phyloP scores from a whole-genome alignment of 371 early-diverging fungal species.

The Globomyces sp. region DNA sequence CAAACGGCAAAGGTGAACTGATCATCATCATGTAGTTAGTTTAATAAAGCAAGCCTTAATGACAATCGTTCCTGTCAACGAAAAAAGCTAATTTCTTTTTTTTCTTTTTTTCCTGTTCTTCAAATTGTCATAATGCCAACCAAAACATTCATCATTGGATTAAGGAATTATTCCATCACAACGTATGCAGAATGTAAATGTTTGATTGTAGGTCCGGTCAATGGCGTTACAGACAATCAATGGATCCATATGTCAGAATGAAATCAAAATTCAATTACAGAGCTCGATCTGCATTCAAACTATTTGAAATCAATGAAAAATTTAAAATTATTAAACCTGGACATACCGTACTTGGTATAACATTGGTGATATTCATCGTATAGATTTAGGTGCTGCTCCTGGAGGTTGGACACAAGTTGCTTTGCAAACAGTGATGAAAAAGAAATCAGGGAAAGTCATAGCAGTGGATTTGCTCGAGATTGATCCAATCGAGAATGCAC shows the following conservation, averaged over 20 bases:
- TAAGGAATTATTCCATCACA: not conserved
- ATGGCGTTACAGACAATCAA: conserved; percentile 67
- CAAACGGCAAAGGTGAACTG: no score
- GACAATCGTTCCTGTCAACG: no score
- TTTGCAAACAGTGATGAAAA: conserved; percentile 17
- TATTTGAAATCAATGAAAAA: conserved; percentile 75
- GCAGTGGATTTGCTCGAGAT: conserved; percentile 72
- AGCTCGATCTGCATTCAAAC: conserved; percentile 86
- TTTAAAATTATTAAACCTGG: conserved; percentile 62
- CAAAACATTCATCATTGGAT: no score
- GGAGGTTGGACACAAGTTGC: conserved; percentile 95
- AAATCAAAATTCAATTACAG: conserved; percentile 73
- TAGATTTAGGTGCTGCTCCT: conserved; percentile 87
- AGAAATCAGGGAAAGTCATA: conserved; percentile 31
- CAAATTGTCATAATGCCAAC: no score
- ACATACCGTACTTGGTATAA: conserved; percentile 41
- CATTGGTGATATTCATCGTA: conserved; percentile 27
- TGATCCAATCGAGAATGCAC: conserved; percentile 63
- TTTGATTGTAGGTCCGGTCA: conserved; percentile 7
- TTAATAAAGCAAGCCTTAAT: no score
- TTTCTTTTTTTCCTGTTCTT: no score
- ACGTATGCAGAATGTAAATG: not conserved
- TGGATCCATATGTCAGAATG: conserved; percentile 68
- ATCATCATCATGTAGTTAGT: no score
- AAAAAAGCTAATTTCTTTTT: no score